Conservation (phyloP, 2,329 filamentous ascomycete species). For the Stemphylium vesicarium region DNA sequence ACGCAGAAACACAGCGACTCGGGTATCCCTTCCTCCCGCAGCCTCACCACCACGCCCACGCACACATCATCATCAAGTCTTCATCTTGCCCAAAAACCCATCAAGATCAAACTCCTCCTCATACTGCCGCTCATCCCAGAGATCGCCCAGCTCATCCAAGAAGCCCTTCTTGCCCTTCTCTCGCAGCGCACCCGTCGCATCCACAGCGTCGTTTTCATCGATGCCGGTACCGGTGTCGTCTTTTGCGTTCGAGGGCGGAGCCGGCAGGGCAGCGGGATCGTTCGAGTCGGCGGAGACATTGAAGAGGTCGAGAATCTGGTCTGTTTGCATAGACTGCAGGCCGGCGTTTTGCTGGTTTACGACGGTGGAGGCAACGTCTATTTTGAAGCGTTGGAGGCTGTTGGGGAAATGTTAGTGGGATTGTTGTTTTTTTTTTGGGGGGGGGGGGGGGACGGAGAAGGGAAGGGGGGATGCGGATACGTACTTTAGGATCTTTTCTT, state of each 20-base stretch:
- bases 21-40: no score
- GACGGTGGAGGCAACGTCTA: constrained; percentile 96
- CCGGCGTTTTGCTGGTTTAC: constrained; percentile 99
- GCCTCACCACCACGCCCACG: no score
- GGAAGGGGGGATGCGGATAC: constrained; percentile 36
- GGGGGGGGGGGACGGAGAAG: no score
- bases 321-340: constrained; percentile 94
- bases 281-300: constrained; percentile 65
- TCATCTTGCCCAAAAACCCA: constrained; percentile 94
- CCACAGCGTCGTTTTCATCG: constrained; percentile 79
- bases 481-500: constrained; percentile 94
- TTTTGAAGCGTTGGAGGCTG: constrained; percentile 98
- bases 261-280: constrained; percentile 64
- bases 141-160: constrained; percentile 90
- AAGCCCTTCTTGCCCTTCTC: constrained; percentile 97
- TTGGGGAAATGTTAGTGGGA: constrained; percentile 14
- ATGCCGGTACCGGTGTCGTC: constrained; percentile 69
- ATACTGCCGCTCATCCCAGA: constrained; percentile 98
- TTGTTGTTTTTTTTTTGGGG: no score
- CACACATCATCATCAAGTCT: constrained; percentile 48
- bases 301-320: constrained; percentile 96
- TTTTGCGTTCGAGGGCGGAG: constrained; percentile 63
- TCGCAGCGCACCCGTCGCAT: constrained; percentile 85
- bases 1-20: no score
- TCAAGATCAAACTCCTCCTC: constrained; percentile 97